Evolutionary conservation across 441 rosid genomes (phyloP).

Genomic region (Daphne laureola): DNA sequence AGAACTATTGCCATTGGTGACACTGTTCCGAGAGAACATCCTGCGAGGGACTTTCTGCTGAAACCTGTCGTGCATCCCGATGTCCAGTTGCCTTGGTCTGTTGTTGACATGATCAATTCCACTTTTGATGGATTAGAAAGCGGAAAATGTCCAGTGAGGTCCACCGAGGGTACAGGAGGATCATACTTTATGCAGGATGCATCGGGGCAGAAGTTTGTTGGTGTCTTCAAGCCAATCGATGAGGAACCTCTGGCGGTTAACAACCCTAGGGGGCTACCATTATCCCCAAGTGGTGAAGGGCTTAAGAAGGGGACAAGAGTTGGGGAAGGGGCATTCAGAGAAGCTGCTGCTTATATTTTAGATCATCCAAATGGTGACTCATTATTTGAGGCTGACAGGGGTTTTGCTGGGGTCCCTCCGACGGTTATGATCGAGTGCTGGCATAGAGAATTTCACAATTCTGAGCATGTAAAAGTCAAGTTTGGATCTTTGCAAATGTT

Average conservation of each 20-base stretch:
- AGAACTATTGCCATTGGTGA: conserved; percentile 20
- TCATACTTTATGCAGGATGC: conserved; percentile 73
- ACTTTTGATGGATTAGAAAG: conserved; percentile 46
- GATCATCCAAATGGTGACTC: conserved; percentile 59
- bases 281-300: conserved; percentile 61
- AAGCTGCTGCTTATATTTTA: conserved; percentile 76
- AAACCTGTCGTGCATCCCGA: conserved; percentile 56
- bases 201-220: conserved; percentile 44
- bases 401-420: conserved; percentile 80
- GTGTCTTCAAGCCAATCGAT: conserved; percentile 79
- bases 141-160: conserved; percentile 52
- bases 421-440: conserved; percentile 52
- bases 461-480: conserved; percentile 33
- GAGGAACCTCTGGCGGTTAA: conserved; percentile 82
- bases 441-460: conserved; percentile 60
- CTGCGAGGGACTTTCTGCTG: conserved; percentile 26
- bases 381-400: conserved; percentile 31
- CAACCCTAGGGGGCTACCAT: conserved; percentile 61
- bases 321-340: conserved; percentile 80
- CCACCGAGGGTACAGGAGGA: conserved; percentile 81
- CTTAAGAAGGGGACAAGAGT: conserved; percentile 85
- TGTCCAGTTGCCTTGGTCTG: conserved; percentile 29
- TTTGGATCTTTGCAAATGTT: conserved; percentile 78
- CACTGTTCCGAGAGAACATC: conserved; percentile 26
- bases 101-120: conserved; percentile 42